Evolutionary conservation across 1,139 yeast species (phyloP), one percentile per base, ranked within the genome.

Genomic region (Pneumocystis canis): DNA sequence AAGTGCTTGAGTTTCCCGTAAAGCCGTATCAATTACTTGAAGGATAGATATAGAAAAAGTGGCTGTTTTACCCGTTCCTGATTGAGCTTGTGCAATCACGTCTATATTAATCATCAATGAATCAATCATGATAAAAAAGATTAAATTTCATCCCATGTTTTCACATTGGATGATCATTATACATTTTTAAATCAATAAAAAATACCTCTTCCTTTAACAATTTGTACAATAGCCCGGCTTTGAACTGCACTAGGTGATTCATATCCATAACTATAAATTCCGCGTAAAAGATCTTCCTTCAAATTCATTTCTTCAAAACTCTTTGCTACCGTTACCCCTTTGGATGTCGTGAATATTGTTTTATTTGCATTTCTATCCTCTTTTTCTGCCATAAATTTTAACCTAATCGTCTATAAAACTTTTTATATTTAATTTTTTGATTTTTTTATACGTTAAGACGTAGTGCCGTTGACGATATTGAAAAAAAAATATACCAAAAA

Each of bases 41-140:
- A 92, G 83, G 72, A 95, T 92, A 72, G 96, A 87, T 73, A 92
- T 90, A 76, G 97, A 86, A 84, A 92, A 92, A 70, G 98, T 92
- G 74, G 97, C 98, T 68, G 98, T 92, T 82, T 92, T 92, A 85
- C 98, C 98, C 70, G 98, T 92, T 85, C 98, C 98, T 64, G 97
- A 90, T 82, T 92, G 98, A 71, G 97, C 97, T 80, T 92, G 98
- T 70, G 97, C 98, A 73, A 92, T 84, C 65, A 90, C 96, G 78
- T 92, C 98, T 70, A 31, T 18, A n/a, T n/a, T 25, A 31, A 11
- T 33, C 2, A 18, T 14, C 33, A 56, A 9, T 16, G 7, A 56
- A 18, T 6, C 5, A 6, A 18, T 7, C 31, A 1, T 18, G 3
- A 6, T 6, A 18, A 56, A 56, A 20, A 35, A 18, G 32, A 7